Conservation (phyloP, 2,329 filamentous ascomycete species). For the Aspergillus intermedius region DNA sequence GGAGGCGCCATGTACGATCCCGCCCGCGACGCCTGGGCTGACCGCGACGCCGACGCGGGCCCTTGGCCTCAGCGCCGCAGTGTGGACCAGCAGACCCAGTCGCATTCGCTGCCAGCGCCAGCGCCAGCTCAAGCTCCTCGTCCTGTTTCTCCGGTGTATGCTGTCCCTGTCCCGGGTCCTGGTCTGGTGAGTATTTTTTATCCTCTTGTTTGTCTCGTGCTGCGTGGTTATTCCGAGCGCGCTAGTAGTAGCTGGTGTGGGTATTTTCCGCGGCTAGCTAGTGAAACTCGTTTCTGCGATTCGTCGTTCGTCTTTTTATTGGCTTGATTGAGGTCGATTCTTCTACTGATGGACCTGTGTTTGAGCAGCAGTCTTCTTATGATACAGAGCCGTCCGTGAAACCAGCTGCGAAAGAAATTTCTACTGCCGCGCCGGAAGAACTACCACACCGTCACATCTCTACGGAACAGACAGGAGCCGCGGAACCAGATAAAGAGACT, state of each 20-base stretch:
- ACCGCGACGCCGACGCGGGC: constrained; percentile 2
- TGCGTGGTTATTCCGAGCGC: background rate
- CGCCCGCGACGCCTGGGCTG: constrained; percentile 19
- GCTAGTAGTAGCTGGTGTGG: too few relatives aligned
- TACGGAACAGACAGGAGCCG: background rate
- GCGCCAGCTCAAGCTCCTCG: background rate
- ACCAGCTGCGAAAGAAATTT: too few relatives aligned
- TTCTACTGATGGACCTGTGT: too few relatives aligned
- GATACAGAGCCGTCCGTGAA: too few relatives aligned
- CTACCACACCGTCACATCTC: too few relatives aligned
- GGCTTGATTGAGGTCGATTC: too few relatives aligned
- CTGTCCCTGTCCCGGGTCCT: background rate
- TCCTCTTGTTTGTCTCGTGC: background rate
- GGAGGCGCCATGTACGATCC: constrained; percentile 16
- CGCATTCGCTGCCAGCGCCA: background rate
- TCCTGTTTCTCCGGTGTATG: background rate
- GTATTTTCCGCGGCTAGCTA: too few relatives aligned
- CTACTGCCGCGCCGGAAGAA: too few relatives aligned
- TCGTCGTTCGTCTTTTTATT: too few relatives aligned
- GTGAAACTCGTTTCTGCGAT: too few relatives aligned
- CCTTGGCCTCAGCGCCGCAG: constrained; percentile 1
- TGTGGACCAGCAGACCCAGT: background rate
- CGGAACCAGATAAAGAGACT: background rate
- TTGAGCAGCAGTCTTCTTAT: too few relatives aligned
- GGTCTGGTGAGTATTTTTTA: background rate